phyloP scores from a whole-genome alignment of 2,329 filamentous ascomycete genomes.

The Penicillium frequentans region DNA sequence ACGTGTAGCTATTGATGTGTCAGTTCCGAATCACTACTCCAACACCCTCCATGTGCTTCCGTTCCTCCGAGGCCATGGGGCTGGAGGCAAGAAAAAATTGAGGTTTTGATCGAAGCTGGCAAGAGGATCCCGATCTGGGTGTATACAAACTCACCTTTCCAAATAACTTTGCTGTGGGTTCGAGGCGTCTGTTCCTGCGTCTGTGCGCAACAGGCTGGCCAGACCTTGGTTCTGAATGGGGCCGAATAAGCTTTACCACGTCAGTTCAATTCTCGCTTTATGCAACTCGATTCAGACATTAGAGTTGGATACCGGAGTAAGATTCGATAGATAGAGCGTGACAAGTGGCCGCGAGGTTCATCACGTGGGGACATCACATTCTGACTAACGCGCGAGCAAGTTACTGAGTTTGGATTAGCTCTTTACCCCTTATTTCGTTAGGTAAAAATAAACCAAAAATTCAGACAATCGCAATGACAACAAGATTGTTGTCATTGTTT shows the following conservation, averaged over 20 bases:
- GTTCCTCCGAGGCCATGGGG: not conserved
- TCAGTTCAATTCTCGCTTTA: not conserved
- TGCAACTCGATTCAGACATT: not conserved
- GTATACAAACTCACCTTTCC: not conserved
- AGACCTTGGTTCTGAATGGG: not conserved
- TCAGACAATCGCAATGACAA: not conserved
- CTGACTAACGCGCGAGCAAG: not conserved
- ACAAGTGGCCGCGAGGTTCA: not conserved
- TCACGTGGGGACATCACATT: not conserved
- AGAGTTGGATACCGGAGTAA: not conserved
- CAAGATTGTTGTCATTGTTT: not conserved
- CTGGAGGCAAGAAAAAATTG: not conserved
- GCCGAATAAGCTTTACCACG: not conserved
- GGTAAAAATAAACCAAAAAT: not conserved
- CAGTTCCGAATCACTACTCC: not conserved
- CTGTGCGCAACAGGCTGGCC: not conserved
- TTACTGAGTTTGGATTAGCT: not conserved
- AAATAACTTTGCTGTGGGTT: not conserved
- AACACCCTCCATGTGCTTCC: not conserved
- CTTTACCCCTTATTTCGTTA: not conserved
- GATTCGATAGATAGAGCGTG: constrained; percentile 11
- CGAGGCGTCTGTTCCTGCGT: not conserved
- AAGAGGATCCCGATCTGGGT: not conserved
- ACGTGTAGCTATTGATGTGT: not conserved
- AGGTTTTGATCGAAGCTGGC: not conserved